Base-by-base conservation (phyloP, 2,329 filamentous ascomycete genomes). In the Eurotiales sp. region DNA sequence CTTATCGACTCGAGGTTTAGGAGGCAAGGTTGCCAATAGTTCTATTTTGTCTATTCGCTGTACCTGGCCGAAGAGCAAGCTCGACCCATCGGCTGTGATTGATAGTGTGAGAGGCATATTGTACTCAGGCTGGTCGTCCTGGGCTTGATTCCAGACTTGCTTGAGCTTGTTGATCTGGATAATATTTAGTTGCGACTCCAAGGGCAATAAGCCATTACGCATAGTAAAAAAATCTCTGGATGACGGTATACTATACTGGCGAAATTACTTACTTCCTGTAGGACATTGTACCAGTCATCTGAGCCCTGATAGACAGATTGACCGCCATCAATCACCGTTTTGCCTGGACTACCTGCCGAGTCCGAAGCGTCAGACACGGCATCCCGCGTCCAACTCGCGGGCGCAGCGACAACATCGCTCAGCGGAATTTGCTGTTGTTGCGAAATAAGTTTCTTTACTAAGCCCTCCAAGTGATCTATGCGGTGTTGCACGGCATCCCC, bases 401-500 rank as follows among this genome's bases (percentile, higher is more conserved):
- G 27, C 8, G 29, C 46, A 19, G 14, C 36, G 41, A 17, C 36
- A 7, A n/a, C 46, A 17, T 25, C 8, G n/a, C n/a, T n/a, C n/a
- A 32, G 4, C 8, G 36, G 36, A 2, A 10, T n/a, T 3, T 41
- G 27, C 4, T 27, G 29, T 11, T 50, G 22, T n/a, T 50, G 47
- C 3, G 29, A n/a, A 25, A 97, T 96, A 65, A 97, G 72, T 27
- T 89, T 95, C 59, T 97, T 73, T 54, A 97, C 92, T 68, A 97
- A 76, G 61, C 88, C 87, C 78, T 97, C 92, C 59, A 97, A 79
- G 62, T 91, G 84, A 75, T 97, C 90, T 73, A 97, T 97, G 67
- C 93, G 87, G 66, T 95, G 95, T 75, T 97, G 92, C 92, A 97
- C 96, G 71, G 96, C 91, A 78, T 95, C 90, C 4, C 29, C 29